Conservation (phyloP, 352 stramenopile species). For the Globisporangium radiosum region DNA sequence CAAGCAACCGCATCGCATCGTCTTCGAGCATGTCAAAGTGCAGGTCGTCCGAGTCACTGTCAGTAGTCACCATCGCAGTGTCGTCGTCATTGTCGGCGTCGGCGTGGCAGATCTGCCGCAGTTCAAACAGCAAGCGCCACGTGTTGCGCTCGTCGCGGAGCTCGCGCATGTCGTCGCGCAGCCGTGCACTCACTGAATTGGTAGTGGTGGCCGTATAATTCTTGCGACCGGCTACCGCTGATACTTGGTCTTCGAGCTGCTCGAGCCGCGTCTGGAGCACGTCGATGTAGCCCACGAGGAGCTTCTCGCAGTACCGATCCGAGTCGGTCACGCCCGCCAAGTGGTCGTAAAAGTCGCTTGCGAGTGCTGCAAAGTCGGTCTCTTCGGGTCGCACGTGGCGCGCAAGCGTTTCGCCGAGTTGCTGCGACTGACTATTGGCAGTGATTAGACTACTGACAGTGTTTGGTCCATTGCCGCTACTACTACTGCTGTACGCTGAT, state of each 20-base stretch:
- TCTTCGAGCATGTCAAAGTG: constrained; percentile 77
- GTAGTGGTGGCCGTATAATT: constrained; percentile 8
- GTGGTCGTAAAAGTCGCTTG: constrained; percentile 70
- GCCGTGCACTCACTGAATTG: constrained; percentile 5
- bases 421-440: no score
- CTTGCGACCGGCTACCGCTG: no score
- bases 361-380: constrained; percentile 64
- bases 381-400: constrained; percentile 70
- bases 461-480: constrained; percentile 5
- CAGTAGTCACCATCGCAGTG: constrained; percentile 19
- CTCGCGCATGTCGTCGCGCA: constrained; percentile 35
- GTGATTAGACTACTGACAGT: no score
- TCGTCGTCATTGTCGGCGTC: constrained; percentile 26
- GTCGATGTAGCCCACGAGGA: constrained; percentile 72
- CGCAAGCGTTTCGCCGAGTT: constrained; percentile 25
- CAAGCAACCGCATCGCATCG: constrained; percentile 56
- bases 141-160: constrained; percentile 11
- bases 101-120: constrained; percentile 2
- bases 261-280: constrained; percentile 63
- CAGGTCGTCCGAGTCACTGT: constrained; percentile 28
- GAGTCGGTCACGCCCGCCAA: constrained; percentile 62
- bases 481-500: constrained; percentile 41
- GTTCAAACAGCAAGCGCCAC: no score
- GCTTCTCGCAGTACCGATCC: constrained; percentile 64
- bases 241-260: constrained; percentile 29